These are phyloP conservation scores for Leishmania lainsoni DNA, from an alignment of 208 protist species.

Conservation along the genomic window DNA sequence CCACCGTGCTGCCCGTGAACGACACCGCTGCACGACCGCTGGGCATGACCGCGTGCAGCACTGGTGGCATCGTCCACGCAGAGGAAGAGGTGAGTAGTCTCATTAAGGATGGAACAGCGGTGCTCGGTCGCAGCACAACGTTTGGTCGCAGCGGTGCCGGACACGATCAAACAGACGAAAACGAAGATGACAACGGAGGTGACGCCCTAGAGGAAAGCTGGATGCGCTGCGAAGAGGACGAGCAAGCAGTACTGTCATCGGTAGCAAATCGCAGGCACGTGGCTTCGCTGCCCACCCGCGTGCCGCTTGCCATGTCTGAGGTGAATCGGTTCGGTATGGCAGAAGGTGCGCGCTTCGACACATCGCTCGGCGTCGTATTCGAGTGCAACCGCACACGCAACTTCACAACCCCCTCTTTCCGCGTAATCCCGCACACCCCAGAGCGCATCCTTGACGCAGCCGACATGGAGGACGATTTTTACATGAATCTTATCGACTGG, in stretches of 20 bases:
- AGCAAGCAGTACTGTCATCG: background rate
- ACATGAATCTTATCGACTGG: slow-evolving; percentile 99
- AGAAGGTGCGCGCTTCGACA: slow-evolving; percentile 54
- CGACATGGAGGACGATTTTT: slow-evolving; percentile 99
- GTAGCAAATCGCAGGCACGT: background rate
- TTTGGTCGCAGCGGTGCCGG: too few relatives aligned
- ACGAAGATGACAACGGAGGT: slow-evolving; percentile 3
- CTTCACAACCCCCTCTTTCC: slow-evolving; percentile 79
- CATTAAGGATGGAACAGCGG: background rate
- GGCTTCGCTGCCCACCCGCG: background rate
- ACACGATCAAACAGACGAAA: background rate
- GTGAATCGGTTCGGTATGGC: slow-evolving; percentile 22
- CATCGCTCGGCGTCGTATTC: slow-evolving; percentile 74
- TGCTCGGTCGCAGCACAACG: background rate
- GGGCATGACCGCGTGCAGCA: background rate
- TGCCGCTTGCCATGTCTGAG: slow-evolving; percentile 14
- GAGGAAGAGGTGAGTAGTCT: background rate
- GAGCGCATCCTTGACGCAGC: slow-evolving; percentile 98
- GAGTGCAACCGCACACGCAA: slow-evolving; percentile 81
- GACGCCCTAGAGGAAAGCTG: background rate
- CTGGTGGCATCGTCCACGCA: slow-evolving; percentile 10
- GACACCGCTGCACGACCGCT: slow-evolving; percentile 18
- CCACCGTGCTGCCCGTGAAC: slow-evolving; percentile 69
- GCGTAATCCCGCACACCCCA: slow-evolving; percentile 91
- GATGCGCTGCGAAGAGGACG: slow-evolving; percentile 5